Evolutionary conservation across 768 basidiomycete genomes (phyloP), one percentile per base, ranked within the genome.

Genomic region (Podaxis rugospora): DNA sequence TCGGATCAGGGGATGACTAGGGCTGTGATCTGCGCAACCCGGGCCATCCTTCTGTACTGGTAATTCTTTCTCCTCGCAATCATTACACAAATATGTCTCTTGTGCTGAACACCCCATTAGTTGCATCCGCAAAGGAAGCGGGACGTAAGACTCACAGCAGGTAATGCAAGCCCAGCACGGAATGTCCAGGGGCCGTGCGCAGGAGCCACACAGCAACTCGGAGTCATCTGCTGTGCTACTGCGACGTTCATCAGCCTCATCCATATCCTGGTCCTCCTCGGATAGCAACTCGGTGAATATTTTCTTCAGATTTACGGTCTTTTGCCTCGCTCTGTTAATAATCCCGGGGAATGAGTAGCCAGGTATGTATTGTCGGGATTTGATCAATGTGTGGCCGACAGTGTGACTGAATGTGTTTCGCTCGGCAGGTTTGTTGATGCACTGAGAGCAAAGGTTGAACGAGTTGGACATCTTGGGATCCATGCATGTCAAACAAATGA

Each of bases 401-500:
- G 14, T 28, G 36, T 62, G 61, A 23, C 40, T 62, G 18, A 57
- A 42, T 2, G 42, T 18, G 23, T 55, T 11, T 11, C 55, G 50
- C 39, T 52, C 32, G 11, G 36, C 50, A 7, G 44, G 42, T 37
- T 56, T 53, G 39, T 51, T 36, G 10, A 52, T 21, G 36, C 61
- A 62, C 25, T 25, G 23, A 5, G 36, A 14, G 49, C 61, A 62
- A 21, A 62, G 36, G n/a, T 63, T 50, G 53, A 63, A 44, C 2
- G 55, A 55, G 21, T 56, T 47, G 53, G 72, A 72, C 25, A 73
- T 66, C 55, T 74, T 70, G n/a, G 73, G 72, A 6, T 71, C 66
- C 62, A 75, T 71, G 57, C 74, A 76, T 14, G 71, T 66, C 4
- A 74, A 60, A 61, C 75, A 75, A 5, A 74, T 54, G 35, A 72